Evolutionary conservation across 2,329 filamentous ascomycete genomes (phyloP).

Genomic region (Talaromyces funiculosus): DNA sequence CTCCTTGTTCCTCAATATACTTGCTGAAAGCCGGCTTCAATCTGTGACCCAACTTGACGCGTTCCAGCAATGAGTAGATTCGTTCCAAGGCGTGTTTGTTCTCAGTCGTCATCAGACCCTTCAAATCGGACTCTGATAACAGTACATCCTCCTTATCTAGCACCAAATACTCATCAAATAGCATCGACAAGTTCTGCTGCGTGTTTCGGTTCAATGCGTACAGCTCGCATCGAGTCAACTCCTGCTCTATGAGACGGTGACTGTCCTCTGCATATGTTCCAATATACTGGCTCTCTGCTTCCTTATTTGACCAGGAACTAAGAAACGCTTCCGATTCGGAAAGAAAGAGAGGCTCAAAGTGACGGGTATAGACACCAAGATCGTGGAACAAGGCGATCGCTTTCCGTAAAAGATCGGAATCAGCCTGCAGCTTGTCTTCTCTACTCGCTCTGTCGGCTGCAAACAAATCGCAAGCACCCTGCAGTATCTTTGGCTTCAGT

Average conservation of each 20-base stretch:
- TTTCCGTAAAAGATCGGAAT: slow-evolving; percentile 62
- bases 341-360: slow-evolving; percentile 74
- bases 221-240: slow-evolving; percentile 69
- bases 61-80: slow-evolving; percentile 70
- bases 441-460: slow-evolving; percentile 60
- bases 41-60: slow-evolving; percentile 63
- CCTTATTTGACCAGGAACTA: slow-evolving; percentile 60
- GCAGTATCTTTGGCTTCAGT: slow-evolving; percentile 52
- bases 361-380: slow-evolving; percentile 70
- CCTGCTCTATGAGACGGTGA: slow-evolving; percentile 62
- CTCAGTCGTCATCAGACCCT: slow-evolving; percentile 65
- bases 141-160: slow-evolving; percentile 61
- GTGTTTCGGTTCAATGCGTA: slow-evolving; percentile 81
- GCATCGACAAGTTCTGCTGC: slow-evolving; percentile 65
- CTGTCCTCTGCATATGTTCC: slow-evolving; percentile 70
- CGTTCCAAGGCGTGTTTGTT: slow-evolving; percentile 66
- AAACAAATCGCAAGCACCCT: slow-evolving; percentile 72
- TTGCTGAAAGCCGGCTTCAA: slow-evolving; percentile 68
- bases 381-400: slow-evolving; percentile 78
- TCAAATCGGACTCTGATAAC: slow-evolving; percentile 61
- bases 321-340: slow-evolving; percentile 64
- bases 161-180: slow-evolving; percentile 69
- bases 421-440: slow-evolving; percentile 47
- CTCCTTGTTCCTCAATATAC: slow-evolving; percentile 72
- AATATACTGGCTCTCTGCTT: slow-evolving; percentile 57